These are phyloP conservation scores for Pisolithus albus DNA, from an alignment of 768 basidiomycete genomes.

Conservation along the genomic window DNA sequence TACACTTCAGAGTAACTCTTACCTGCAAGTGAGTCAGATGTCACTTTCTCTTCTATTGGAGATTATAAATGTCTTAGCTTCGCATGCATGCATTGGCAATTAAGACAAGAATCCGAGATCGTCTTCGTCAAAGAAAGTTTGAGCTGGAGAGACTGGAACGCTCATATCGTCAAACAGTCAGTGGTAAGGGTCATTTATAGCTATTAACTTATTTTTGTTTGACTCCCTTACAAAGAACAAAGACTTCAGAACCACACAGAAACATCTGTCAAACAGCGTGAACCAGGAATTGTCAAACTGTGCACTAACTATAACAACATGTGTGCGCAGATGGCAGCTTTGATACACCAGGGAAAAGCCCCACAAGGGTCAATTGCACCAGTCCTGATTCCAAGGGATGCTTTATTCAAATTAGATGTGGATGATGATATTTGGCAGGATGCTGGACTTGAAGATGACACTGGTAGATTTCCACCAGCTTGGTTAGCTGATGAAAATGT, in stretches of 20 bases:
- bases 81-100: too few species aligned
- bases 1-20: slow-evolving; percentile 8
- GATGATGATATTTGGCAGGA: too few species aligned
- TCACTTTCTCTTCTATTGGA: too few species aligned
- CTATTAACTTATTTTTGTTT: neutral
- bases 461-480: too few species aligned
- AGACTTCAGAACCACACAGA: slow-evolving; percentile 26
- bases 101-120: too few species aligned
- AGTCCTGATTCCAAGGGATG: neutral
- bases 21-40: neutral
- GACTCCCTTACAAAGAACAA: slow-evolving; percentile 7
- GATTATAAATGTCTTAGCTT: too few species aligned
- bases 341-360: slow-evolving; percentile 16
- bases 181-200: too few species aligned
- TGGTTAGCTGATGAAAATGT: slow-evolving; percentile 12
- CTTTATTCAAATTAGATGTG: too few species aligned
- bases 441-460: too few species aligned
- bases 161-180: too few species aligned
- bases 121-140: too few species aligned
- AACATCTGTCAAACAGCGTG: slow-evolving; percentile 16
- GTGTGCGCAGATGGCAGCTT: slow-evolving; percentile 13
- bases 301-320: slow-evolving; percentile 25
- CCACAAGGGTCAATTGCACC: slow-evolving; percentile 20
- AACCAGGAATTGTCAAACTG: slow-evolving; percentile 22
- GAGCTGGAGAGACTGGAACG: too few species aligned